phyloP scores from a whole-genome alignment of 257 asterid genomes.

The Lithospermum erythrorhizon region DNA sequence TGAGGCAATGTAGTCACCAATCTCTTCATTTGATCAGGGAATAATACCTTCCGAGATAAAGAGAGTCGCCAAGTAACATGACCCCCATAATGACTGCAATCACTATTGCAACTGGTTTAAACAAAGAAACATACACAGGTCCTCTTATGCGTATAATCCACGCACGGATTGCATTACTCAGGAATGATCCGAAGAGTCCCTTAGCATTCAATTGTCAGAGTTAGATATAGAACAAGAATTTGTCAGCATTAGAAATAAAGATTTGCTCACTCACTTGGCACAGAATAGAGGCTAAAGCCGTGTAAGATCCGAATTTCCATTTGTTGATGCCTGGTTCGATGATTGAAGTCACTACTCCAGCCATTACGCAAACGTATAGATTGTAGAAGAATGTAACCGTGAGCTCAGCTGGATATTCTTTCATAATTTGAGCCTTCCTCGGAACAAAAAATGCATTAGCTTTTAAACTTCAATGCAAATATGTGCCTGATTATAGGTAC shows the following conservation, averaged over 20 bases:
- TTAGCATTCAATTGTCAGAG: conserved; percentile 3
- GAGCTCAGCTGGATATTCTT: conserved; percentile 46
- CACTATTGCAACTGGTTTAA: conserved; percentile 38
- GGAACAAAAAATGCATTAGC: background rate
- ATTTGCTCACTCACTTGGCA: conserved; percentile 51
- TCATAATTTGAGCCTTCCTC: conserved; percentile 66
- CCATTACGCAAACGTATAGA: conserved; percentile 54
- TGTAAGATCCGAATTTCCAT: conserved; percentile 48
- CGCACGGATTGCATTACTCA: conserved; percentile 14
- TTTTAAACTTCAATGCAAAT: too few species aligned
- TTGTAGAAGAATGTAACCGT: conserved; percentile 64
- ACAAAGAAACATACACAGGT: conserved; percentile 38
- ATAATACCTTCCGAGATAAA: conserved; percentile 42
- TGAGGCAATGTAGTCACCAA: background rate
- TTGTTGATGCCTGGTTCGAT: conserved; percentile 41
- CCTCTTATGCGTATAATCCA: conserved; percentile 44
- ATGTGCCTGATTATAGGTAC: too few species aligned
- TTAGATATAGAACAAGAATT: background rate
- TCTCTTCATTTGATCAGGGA: background rate
- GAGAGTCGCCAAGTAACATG: conserved; percentile 37
- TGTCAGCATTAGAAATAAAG: background rate
- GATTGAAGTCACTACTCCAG: conserved; percentile 43
- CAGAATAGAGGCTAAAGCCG: conserved; percentile 52
- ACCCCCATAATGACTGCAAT: conserved; percentile 41
- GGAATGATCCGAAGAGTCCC: conserved; percentile 36